These are phyloP conservation scores for Leptographium galeiforme DNA, from an alignment of 2,329 filamentous ascomycete species.

Conservation along the genomic window DNA sequence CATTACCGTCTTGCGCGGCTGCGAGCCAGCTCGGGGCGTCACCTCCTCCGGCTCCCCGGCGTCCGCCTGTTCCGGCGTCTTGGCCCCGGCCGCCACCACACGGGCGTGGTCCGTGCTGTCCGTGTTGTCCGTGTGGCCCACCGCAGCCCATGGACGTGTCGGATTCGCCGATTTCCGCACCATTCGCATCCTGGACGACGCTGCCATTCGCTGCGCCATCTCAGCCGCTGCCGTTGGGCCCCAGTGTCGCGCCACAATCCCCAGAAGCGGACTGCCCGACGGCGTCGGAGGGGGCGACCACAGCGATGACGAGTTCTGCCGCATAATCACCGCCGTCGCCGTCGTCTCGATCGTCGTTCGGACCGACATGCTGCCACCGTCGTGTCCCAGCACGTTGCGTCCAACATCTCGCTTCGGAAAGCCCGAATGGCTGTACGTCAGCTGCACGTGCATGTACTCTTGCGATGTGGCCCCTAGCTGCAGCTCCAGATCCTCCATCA, in stretches of 20 bases:
- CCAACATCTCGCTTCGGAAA: conserved; percentile 25
- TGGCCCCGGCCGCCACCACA: background rate
- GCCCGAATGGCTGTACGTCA: conserved; percentile 43
- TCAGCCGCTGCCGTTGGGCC: conserved; percentile 28
- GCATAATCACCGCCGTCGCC: conserved; percentile 34
- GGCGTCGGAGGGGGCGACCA: conserved; percentile 34
- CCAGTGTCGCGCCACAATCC: conserved; percentile 35
- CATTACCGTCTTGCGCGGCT: background rate
- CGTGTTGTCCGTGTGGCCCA: background rate
- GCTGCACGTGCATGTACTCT: conserved; percentile 36
- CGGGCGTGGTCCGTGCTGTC: background rate
- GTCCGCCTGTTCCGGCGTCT: background rate
- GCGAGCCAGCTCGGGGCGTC: conserved; percentile 6
- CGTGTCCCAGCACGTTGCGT: background rate
- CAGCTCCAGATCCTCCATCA: conserved; percentile 45
- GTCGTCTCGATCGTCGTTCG: conserved; percentile 39
- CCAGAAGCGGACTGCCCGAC: conserved; percentile 24
- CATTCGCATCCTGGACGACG: conserved; percentile 2
- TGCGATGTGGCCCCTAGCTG: conserved; percentile 36
- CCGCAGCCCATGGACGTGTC: background rate
- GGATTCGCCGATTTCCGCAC: conserved; percentile 3
- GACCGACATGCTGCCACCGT: conserved; percentile 22
- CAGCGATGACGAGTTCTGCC: conserved; percentile 31
- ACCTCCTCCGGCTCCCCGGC: conserved; percentile 4
- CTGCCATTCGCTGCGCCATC: conserved; percentile 22